A percentile compares a stretch with the other conserved stretches of the same genome.
Evolutionary conservation across 176 grass and related monocot species (phyloP).

Genomic region (Zizania latifolia): DNA sequence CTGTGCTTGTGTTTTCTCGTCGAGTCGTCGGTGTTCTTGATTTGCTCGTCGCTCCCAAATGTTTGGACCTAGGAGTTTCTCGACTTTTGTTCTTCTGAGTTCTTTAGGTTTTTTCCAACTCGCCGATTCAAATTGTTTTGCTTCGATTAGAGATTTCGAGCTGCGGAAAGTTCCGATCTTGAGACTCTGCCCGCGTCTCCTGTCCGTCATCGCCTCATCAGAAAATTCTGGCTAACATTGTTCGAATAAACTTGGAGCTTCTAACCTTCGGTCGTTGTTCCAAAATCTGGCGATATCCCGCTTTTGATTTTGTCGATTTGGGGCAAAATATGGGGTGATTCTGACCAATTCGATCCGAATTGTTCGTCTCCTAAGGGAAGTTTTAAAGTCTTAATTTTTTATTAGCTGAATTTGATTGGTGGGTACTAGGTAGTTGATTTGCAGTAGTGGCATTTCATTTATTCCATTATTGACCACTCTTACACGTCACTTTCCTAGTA

Average conservation of each 20-base stretch:
- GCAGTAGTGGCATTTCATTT: background rate
- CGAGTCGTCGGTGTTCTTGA: background rate
- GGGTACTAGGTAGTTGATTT: background rate
- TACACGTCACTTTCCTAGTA: constrained; percentile 13
- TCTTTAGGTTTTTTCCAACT: no score
- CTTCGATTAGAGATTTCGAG: background rate
- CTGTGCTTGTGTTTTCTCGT: background rate
- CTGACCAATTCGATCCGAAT: background rate
- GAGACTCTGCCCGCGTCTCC: background rate
- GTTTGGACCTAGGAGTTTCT: background rate
- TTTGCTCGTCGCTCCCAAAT: background rate
- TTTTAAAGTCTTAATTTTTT: background rate
- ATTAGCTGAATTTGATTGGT: background rate
- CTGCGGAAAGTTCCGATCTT: background rate
- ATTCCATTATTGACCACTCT: background rate
- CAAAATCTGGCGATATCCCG: background rate
- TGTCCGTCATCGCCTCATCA: background rate
- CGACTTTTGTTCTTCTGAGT: background rate
- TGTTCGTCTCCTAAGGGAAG: background rate
- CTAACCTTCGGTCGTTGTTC: background rate
- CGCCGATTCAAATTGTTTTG: background rate
- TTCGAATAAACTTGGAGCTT: constrained; percentile 17
- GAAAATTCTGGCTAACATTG: background rate
- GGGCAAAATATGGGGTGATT: background rate
- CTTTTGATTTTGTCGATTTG: background rate